Evolutionary conservation across 2,329 filamentous ascomycete genomes (phyloP).

Genomic region (Pseudogymnoascus sp.): DNA sequence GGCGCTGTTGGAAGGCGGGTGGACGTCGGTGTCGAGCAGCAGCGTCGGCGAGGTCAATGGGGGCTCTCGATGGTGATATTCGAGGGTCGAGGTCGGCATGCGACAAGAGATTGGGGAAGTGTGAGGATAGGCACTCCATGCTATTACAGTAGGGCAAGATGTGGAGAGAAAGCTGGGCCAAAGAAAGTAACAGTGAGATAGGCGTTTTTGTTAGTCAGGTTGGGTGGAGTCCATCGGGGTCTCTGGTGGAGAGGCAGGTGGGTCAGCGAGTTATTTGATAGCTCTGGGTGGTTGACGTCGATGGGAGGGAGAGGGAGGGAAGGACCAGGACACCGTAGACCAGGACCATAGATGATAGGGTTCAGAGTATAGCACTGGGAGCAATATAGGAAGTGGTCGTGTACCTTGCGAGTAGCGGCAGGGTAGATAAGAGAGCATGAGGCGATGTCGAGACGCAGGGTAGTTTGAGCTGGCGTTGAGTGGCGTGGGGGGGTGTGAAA

Average conservation of each 20-base stretch:
- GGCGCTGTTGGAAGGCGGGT: background rate
- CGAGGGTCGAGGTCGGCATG: constrained; percentile 1
- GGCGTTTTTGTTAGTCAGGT: background rate
- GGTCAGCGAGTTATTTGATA: constrained; percentile 3
- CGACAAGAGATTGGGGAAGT: constrained; percentile 2
- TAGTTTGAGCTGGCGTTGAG: background rate
- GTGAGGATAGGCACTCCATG: background rate
- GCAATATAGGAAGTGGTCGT: background rate
- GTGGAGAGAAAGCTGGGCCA: background rate
- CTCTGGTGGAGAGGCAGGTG: background rate
- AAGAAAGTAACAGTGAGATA: constrained; percentile 3
- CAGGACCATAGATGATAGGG: background rate
- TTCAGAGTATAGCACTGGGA: background rate
- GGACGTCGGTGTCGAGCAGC: background rate
- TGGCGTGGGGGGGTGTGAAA: background rate
- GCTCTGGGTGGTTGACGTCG: background rate
- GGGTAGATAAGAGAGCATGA: background rate
- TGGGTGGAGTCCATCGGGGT: background rate
- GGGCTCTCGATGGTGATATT: background rate
- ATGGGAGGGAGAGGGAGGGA: background rate
- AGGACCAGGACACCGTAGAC: background rate
- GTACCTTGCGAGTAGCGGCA: constrained; percentile 1
- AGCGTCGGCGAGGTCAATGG: background rate
- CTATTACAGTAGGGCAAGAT: constrained; percentile 1
- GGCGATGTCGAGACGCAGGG: background rate